Percentiles rank a stretch among this genome's conserved stretches.
Evolutionary conservation across 192 early-diverging fungal genomes (phyloP).

Genomic region (Powellomyces hirtus): DNA sequence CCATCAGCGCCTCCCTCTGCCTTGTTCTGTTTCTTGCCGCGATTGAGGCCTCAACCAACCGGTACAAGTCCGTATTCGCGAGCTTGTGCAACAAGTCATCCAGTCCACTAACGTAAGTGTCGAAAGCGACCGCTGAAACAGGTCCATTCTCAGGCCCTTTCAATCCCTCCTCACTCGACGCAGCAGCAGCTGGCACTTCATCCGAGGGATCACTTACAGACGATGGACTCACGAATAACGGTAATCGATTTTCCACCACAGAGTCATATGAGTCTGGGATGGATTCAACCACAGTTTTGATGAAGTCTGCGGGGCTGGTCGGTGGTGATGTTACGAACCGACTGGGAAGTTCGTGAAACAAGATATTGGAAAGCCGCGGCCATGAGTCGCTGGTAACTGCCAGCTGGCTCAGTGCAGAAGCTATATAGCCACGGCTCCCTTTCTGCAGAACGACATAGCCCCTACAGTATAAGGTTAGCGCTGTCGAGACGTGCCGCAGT

Average conservation of each 20-base stretch:
- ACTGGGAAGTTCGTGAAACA: slow-evolving; percentile 25
- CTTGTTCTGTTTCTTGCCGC: background rate
- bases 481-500: background rate
- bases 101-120: slow-evolving; percentile 22
- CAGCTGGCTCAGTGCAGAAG: slow-evolving; percentile 24
- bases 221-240: slow-evolving; percentile 11
- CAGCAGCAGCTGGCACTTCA: background rate
- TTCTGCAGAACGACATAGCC: slow-evolving; percentile 16
- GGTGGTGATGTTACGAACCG: slow-evolving; percentile 3
- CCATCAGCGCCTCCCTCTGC: too few relatives aligned
- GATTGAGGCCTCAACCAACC: background rate
- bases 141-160: background rate
- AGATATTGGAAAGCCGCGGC: slow-evolving; percentile 12
- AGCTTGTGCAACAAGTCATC: slow-evolving; percentile 27
- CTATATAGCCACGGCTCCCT: background rate
- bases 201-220: background rate
- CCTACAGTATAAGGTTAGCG: too few relatives aligned
- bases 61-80: slow-evolving; percentile 21
- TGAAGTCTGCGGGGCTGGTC: slow-evolving; percentile 19
- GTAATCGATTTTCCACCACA: slow-evolving; percentile 34
- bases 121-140: slow-evolving; percentile 1
- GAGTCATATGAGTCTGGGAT: slow-evolving; percentile 33
- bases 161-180: background rate
- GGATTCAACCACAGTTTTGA: slow-evolving; percentile 13
- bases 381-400: slow-evolving; percentile 28